A percentile compares a stretch with the other conserved stretches of the same genome.
These are phyloP conservation scores for Suillus luteus DNA, from an alignment of 768 basidiomycete genomes.

Conservation along the genomic window DNA sequence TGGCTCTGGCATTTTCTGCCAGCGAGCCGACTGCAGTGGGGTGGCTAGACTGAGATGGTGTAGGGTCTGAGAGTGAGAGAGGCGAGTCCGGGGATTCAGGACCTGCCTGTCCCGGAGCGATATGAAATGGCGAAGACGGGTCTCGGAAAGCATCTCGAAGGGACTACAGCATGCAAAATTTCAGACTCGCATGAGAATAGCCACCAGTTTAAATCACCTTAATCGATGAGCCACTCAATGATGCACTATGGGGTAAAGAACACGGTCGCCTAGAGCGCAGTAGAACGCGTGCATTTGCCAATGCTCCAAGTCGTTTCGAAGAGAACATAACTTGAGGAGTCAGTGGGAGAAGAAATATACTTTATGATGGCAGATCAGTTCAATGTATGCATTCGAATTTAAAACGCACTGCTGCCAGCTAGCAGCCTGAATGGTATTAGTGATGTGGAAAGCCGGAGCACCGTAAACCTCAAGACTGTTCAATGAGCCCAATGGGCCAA, in stretches of 20 bases:
- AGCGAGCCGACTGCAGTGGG: conserved; percentile 15
- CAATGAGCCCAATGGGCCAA: too few relatives aligned
- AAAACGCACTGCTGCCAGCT: too few relatives aligned
- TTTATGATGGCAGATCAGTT: too few relatives aligned
- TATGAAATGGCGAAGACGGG: conserved; percentile 64
- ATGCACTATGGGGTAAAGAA: conserved; percentile 4
- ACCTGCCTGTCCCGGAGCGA: conserved; percentile 58
- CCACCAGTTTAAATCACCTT: conserved; percentile 22
- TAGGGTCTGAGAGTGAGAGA: conserved; percentile 12
- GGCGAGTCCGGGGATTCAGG: conserved; percentile 59
- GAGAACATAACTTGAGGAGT: background rate
- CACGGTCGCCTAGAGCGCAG: background rate
- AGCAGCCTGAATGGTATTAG: too few relatives aligned
- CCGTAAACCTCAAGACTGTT: too few relatives aligned
- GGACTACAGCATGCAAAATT: conserved; percentile 39
- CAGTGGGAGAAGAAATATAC: too few relatives aligned
- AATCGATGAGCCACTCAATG: conserved; percentile 29
- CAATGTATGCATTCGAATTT: too few relatives aligned
- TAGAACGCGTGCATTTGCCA: background rate
- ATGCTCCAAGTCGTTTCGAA: background rate
- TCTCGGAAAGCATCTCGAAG: conserved; percentile 64
- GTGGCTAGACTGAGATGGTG: background rate
- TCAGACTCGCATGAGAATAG: background rate
- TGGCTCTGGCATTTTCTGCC: conserved; percentile 42
- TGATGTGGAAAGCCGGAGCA: too few relatives aligned